Evolutionary conservation across 805 yeast species (phyloP).

Genomic region (Nakazawaea wyomingensis): DNA sequence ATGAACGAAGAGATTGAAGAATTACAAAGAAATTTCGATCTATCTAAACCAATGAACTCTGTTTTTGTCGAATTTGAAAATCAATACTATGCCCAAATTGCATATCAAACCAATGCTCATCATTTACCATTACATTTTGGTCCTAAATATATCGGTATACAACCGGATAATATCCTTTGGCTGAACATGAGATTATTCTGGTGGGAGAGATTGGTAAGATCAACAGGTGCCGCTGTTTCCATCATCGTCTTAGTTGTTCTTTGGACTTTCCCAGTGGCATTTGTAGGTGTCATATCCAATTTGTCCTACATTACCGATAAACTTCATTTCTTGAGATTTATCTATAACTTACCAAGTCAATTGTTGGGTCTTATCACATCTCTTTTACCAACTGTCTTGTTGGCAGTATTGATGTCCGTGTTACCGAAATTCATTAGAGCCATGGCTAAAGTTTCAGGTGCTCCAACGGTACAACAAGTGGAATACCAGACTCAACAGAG

Average conservation of each 20-base stretch:
- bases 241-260: conserved; percentile 51
- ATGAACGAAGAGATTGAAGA: conserved; percentile 51
- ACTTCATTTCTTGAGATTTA: conserved; percentile 48
- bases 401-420: conserved; percentile 60
- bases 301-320: conserved; percentile 56
- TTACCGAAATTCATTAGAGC: conserved; percentile 61
- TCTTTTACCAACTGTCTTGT: conserved; percentile 59
- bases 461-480: conserved; percentile 49
- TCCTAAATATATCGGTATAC: conserved; percentile 59
- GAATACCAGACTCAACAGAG: conserved; percentile 64
- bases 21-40: conserved; percentile 46
- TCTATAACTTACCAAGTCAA: conserved; percentile 46
- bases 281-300: conserved; percentile 72
- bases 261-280: conserved; percentile 78
- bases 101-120: conserved; percentile 56
- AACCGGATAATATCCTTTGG: conserved; percentile 64
- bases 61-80: conserved; percentile 74
- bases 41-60: conserved; percentile 64
- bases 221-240: conserved; percentile 44
- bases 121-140: conserved; percentile 61
- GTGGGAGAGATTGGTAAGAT: conserved; percentile 68
- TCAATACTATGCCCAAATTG: conserved; percentile 71
- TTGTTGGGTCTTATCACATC: conserved; percentile 65
- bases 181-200: conserved; percentile 69
- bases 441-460: conserved; percentile 58